Conservation (phyloP, 2,329 filamentous ascomycete species). For the Aspergillus quadricinctus region DNA sequence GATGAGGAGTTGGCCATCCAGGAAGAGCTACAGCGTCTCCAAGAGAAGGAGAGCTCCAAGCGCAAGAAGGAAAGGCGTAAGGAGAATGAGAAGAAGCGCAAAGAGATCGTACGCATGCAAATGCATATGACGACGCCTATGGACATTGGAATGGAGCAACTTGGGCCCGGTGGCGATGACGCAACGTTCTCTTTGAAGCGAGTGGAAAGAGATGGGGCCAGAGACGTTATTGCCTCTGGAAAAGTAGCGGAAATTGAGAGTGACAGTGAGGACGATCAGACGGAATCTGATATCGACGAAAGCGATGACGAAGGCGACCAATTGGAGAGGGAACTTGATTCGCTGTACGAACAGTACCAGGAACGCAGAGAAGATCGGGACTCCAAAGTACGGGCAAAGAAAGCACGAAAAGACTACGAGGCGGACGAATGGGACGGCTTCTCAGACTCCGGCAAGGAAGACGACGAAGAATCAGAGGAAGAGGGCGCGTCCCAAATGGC, state of each 20-base stretch:
- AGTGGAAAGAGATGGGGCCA: conserved; percentile 69
- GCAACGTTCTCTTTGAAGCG: conserved; percentile 82
- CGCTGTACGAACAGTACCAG: conserved; percentile 80
- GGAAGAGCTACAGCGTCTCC: conserved; percentile 76
- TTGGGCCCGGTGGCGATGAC: conserved; percentile 71
- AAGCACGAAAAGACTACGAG: conserved; percentile 71
- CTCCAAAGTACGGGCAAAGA: conserved; percentile 86
- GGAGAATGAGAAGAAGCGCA: conserved; percentile 91
- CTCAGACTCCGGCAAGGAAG: conserved; percentile 60
- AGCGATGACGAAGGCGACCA: conserved; percentile 75
- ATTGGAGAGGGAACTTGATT: conserved; percentile 80
- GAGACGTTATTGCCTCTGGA: conserved; percentile 66
- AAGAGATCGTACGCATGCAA: conserved; percentile 93
- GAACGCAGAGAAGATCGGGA: conserved; percentile 74
- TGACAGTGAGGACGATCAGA: conserved; percentile 57
- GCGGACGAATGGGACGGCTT: conserved; percentile 93
- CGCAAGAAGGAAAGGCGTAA: conserved; percentile 79
- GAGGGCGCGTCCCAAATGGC: conserved; percentile 40
- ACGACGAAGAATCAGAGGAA: conserved; percentile 55
- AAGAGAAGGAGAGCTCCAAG: conserved; percentile 69
- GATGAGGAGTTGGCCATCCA: conserved; percentile 91
- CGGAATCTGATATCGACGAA: conserved; percentile 55
- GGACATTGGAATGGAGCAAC: conserved; percentile 90
- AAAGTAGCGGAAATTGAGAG: conserved; percentile 66
- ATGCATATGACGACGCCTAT: conserved; percentile 94